These are phyloP conservation scores for Conidiobolus incongruus DNA, from an alignment of 371 early-diverging fungal species.

Conservation along the genomic window DNA sequence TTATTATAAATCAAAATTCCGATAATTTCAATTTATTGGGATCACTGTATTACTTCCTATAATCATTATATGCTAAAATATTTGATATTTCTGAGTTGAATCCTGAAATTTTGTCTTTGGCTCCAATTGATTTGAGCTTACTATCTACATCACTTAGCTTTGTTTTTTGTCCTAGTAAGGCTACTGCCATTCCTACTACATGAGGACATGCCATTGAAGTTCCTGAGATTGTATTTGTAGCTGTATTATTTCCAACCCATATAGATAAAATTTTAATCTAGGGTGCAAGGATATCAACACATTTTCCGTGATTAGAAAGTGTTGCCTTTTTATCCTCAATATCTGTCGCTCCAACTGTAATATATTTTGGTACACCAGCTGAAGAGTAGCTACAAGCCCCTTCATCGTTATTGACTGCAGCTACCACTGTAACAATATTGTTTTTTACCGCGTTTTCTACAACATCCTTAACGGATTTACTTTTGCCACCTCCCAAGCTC, in stretches of 20 bases:
- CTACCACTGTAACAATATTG: slow-evolving; percentile 25
- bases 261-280: slow-evolving; percentile 15
- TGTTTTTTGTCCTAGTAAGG: no score
- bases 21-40: no score
- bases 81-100: no score
- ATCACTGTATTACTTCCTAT: no score
- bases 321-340: slow-evolving; percentile 25
- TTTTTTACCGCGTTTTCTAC: slow-evolving; percentile 1
- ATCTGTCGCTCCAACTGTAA: slow-evolving; percentile 35
- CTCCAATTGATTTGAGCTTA: no score
- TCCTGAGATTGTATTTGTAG: slow-evolving; percentile 29
- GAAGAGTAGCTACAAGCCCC: slow-evolving; percentile 39
- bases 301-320: slow-evolving; percentile 54
- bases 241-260: slow-evolving; percentile 11
- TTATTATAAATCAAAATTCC: no score
- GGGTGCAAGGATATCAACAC: slow-evolving; percentile 42
- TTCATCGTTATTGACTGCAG: slow-evolving; percentile 34
- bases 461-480: background rate
- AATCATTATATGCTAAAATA: no score
- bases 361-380: slow-evolving; percentile 15
- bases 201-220: slow-evolving; percentile 68
- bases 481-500: background rate
- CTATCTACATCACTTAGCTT: no score
- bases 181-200: slow-evolving; percentile 57
- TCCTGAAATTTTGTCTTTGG: no score